These are phyloP conservation scores for Talaromyces sp. DNA, from an alignment of 2,329 filamentous ascomycete species.

Conservation along the genomic window DNA sequence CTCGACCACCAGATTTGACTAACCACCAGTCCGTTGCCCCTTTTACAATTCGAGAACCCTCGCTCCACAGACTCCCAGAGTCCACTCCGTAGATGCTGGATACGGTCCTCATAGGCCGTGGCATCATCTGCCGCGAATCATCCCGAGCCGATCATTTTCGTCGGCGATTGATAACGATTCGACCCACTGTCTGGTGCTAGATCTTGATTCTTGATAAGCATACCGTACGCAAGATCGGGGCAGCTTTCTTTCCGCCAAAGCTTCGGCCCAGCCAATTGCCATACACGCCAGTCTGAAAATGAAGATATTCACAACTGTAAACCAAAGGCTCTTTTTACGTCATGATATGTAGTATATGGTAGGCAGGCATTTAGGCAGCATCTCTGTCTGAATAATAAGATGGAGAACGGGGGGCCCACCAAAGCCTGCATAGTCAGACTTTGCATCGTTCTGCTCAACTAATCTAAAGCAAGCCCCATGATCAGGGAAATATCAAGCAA, in stretches of 20 bases:
- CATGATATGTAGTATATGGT: not conserved
- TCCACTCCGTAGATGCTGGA: not conserved
- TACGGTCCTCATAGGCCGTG: not conserved
- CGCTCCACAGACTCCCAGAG: not conserved
- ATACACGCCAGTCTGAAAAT: not conserved
- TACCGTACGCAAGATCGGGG: not conserved
- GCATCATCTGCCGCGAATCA: slow-evolving; percentile 3
- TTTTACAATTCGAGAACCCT: not conserved
- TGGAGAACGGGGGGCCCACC: not conserved
- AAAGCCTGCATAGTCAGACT: not conserved
- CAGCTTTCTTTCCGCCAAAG: not conserved
- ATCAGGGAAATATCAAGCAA: not conserved
- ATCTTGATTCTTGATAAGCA: slow-evolving; percentile 3
- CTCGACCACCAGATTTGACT: slow-evolving; percentile 7
- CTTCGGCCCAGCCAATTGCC: not conserved
- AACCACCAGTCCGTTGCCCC: not conserved
- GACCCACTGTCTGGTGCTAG: not conserved
- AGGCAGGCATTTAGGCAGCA: not conserved
- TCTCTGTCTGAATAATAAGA: not conserved
- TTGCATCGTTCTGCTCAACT: not conserved
- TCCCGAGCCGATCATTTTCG: not conserved
- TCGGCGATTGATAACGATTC: slow-evolving; percentile 1
- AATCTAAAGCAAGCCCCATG: not conserved
- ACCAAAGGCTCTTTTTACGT: not conserved
- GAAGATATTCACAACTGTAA: not conserved